Evolutionary conservation across 225 moss, liverwort and hornwort genomes (phyloP), one percentile per base, ranked within the genome.

Genomic region (Takakia lepidozioides): DNA sequence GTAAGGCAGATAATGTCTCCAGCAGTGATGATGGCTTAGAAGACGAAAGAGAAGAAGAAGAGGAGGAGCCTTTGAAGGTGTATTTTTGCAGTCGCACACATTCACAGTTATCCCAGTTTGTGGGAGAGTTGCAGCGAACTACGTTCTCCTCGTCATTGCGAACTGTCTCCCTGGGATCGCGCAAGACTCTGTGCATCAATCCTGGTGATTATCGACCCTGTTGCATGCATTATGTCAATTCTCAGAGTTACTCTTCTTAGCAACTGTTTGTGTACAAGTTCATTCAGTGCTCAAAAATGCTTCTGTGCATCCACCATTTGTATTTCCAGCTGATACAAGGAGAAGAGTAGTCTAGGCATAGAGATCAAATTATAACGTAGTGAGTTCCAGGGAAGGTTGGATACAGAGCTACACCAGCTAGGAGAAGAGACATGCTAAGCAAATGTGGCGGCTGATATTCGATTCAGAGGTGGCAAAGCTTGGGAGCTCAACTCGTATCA

Each of bases 31-130:
- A 84, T 27, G 79, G 60, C 51, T 25, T 58, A 29, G 75, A 66
- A 54, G 78, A 64, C 24, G 63, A 68, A 8, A 74, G 59, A 19
- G 93, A 77, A 8, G 76, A 61, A 19, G 93, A 77, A 54, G 79
- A 68, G 37, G 82, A 82, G 51, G 82, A 98, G 73, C 46, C 77
- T 6, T 62, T 98, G 73, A 98, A 98, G 54, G 87, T 90, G 0
- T 98, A 77, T 67, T 98, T 98, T 60, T 87, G 95, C 65, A 98
- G 95, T 68, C 87, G 95, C 34, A 98, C 95, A 19, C 95, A 98
- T 58, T 98, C 95, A 13, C 90, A 98, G 57, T 75, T 98, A 34
- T 78, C 95, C 10, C 95, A 98, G 54, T 98, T 98, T 56, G 80
- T 98, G 18, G 90, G 95, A 52, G 95, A 98, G 53, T 71, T 98